A percentile compares a stretch with the other conserved stretches of the same genome.
phyloP scores from a whole-genome alignment of 1,284 basidiomycete species.

The Coriolopsis trogii region DNA sequence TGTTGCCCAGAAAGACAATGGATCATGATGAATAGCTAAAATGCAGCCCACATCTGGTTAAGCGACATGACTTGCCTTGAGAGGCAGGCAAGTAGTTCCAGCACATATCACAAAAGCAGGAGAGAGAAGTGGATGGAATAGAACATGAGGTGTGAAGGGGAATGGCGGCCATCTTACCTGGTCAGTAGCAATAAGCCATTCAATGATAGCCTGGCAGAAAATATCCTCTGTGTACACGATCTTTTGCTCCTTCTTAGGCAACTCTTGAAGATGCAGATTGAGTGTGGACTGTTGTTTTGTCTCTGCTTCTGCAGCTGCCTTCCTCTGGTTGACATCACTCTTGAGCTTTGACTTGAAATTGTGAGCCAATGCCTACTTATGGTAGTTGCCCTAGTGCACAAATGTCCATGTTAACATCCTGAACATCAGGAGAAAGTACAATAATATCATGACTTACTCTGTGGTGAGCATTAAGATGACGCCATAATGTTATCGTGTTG shows the following conservation, averaged over 20 bases:
- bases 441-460: constrained; percentile 15
- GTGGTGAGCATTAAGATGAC: background rate
- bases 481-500: background rate
- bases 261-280: background rate
- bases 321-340: background rate
- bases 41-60: no score
- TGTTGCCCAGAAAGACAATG: no score
- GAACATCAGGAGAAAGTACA: no score
- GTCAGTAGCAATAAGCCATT: constrained; percentile 42
- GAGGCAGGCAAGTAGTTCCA: no score
- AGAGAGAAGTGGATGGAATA: no score
- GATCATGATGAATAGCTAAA: no score
- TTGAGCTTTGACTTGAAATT: background rate
- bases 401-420: background rate
- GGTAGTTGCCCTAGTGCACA: background rate
- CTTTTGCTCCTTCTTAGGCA: background rate
- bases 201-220: constrained; percentile 34
- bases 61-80: no score
- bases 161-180: no score
- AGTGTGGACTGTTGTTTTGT: background rate
- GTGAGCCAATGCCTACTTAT: background rate
- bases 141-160: no score
- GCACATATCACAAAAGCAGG: no score
- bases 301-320: background rate
- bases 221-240: constrained; percentile 33